These are phyloP conservation scores for Berkeleyomyces rouxiae DNA, from an alignment of 2,329 filamentous ascomycete species.

Conservation along the genomic window DNA sequence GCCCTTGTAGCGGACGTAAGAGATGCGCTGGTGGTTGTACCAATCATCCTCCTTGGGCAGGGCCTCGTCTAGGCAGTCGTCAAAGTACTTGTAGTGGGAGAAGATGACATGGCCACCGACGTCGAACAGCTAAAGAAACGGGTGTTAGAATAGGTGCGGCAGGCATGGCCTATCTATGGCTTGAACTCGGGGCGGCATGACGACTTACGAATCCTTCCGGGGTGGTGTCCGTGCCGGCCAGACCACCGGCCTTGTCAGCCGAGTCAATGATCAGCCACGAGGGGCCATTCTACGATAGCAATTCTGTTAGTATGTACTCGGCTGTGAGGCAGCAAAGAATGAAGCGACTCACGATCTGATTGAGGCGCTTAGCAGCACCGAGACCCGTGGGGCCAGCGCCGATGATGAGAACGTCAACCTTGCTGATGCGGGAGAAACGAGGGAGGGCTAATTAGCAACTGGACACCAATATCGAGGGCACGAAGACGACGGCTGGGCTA, in stretches of 20 bases:
- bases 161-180: background rate
- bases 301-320: slow-evolving; percentile 17
- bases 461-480: background rate
- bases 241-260: slow-evolving; percentile 80
- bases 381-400: slow-evolving; percentile 94
- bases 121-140: slow-evolving; percentile 64
- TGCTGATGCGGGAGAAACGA: background rate
- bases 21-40: slow-evolving; percentile 96
- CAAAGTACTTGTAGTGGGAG: slow-evolving; percentile 99
- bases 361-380: slow-evolving; percentile 91
- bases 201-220: slow-evolving; percentile 87
- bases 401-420: slow-evolving; percentile 70
- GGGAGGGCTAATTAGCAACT: background rate
- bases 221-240: slow-evolving; percentile 88
- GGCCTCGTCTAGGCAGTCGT: slow-evolving; percentile 95
- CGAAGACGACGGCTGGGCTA: background rate
- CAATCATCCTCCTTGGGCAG: slow-evolving; percentile 88
- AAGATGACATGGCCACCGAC: slow-evolving; percentile 97
- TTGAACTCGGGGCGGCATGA: background rate
- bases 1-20: slow-evolving; percentile 92
- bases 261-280: slow-evolving; percentile 95
- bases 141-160: slow-evolving; percentile 1
- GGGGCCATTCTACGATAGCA: slow-evolving; percentile 50
- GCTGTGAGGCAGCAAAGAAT: slow-evolving; percentile 14
- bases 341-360: slow-evolving; percentile 66